Evolutionary conservation across 176 grass and related monocot genomes (phyloP), one percentile per base, ranked within the genome.

Genomic region (Hsuehochloa calcarea): DNA sequence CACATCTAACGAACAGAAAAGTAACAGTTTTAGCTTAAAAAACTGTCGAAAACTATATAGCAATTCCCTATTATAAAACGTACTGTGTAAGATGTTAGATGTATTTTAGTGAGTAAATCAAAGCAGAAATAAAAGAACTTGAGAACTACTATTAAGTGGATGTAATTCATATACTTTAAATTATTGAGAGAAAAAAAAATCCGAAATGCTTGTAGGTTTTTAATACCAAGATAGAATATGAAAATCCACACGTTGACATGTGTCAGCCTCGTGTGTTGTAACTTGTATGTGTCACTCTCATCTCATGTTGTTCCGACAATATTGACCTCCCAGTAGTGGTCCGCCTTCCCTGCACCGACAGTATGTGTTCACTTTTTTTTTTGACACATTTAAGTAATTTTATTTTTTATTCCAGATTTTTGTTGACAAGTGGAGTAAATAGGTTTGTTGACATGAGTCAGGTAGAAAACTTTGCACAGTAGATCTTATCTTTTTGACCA

Each of bases 341-440:
- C 35, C 17, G 16, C 35, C 34, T 38, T 39, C 17, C 65, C 14
- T 68, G 19, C 19, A 40, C 37, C 37, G 37, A 41, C 4, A 6
- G 37, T 41, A 31, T 31, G 26, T 55, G 2, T 67, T 82, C 1
- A 66, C 14, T 46, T 80, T 58, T 5, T 58, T 5, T 34, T 75
- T 74, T 41, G 13, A 27, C 6, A 60, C 52, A 44, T 5, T 16
- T 16, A 45, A 72, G 14, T 55, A 61, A 47, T 68, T 61, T n/a
- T 41, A 19, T 61, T 66, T 63, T 76, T 43, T 34, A 70, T 65
- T 82, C 0, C 78, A 97, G 88, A 34, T 94, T 89, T 68, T 72
- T 97, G 22, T 46, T 89, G 62, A 67, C 82, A 62, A 92, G 90
- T 74, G 90, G 90, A 71, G 60, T 92, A 35, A 72, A 92, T 66